Evolutionary conservation across 2,329 filamentous ascomycete genomes (phyloP).

Genomic region (Pseudocercospora ulei): DNA sequence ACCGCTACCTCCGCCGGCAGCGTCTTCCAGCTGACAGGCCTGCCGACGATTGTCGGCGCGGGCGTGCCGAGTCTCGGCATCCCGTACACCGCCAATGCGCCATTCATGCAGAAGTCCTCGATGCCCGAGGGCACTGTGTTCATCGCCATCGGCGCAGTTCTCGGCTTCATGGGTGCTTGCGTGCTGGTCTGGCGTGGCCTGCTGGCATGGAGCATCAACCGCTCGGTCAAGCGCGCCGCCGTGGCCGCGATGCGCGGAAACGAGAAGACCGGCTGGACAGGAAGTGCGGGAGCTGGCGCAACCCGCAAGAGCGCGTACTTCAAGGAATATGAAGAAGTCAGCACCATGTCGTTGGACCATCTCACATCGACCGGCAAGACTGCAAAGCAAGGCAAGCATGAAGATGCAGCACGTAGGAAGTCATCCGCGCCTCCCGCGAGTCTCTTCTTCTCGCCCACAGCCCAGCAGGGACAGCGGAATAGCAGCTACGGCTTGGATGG

Average conservation of each 20-base stretch:
- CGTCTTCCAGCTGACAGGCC: conserved; percentile 33
- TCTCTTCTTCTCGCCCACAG: conserved; percentile 93
- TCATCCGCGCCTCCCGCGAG: conserved; percentile 54
- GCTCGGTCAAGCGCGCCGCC: conserved; percentile 80
- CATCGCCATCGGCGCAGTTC: conserved; percentile 80
- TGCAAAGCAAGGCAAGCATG: conserved; percentile 30
- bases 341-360: conserved; percentile 50
- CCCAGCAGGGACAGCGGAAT: conserved; percentile 46
- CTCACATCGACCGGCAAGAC: conserved; percentile 37
- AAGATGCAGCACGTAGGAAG: conserved; percentile 27
- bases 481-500: conserved; percentile 26
- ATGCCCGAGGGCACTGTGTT: conserved; percentile 91
- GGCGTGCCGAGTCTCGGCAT: conserved; percentile 61
- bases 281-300: conserved; percentile 11
- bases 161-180: conserved; percentile 72
- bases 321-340: conserved; percentile 42
- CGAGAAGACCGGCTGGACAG: conserved; percentile 34
- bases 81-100: conserved; percentile 72
- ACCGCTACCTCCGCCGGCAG: conserved; percentile 23
- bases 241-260: conserved; percentile 52
- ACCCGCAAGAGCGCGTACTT: conserved; percentile 29
- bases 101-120: conserved; percentile 80
- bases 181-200: conserved; percentile 80
- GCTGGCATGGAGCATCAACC: conserved; percentile 82
- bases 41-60: conserved; percentile 49